Conservation (phyloP, 1,284 basidiomycete genomes). For the Cryptococcus deneoformans region DNA sequence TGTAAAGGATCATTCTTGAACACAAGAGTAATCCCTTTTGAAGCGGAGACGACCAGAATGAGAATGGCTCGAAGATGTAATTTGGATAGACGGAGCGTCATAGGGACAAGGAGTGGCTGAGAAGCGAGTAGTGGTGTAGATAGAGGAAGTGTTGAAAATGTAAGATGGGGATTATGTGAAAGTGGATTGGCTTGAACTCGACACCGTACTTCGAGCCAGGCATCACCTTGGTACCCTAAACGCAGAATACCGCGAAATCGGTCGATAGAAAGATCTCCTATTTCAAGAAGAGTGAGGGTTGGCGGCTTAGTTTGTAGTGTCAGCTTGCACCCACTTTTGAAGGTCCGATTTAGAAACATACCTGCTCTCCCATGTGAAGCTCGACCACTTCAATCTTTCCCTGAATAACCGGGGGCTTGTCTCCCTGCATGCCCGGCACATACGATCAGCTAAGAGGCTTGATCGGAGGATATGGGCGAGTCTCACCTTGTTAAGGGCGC, state of each 20-base stretch:
- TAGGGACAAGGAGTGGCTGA: constrained; percentile 91
- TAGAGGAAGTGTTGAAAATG: constrained; percentile 68
- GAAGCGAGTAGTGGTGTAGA: constrained; percentile 80
- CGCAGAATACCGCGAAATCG: constrained; percentile 98
- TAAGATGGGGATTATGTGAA: constrained; percentile 75
- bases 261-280: constrained; percentile 92
- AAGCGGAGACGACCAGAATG: constrained; percentile 93
- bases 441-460: neutral
- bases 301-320: constrained; percentile 64
- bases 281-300: constrained; percentile 94
- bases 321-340: neutral
- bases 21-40: constrained; percentile 97
- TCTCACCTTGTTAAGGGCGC: constrained; percentile 80
- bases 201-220: constrained; percentile 91
- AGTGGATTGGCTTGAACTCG: constrained; percentile 71
- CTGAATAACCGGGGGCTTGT: constrained; percentile 96
- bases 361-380: constrained; percentile 96
- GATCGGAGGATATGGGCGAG: neutral
- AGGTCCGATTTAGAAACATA: constrained; percentile 48
- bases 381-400: constrained; percentile 97
- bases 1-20: constrained; percentile 99
- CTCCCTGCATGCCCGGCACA: constrained; percentile 53
- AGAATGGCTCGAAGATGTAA: constrained; percentile 94
- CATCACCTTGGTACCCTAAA: constrained; percentile 93
- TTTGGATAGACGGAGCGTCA: constrained; percentile 94